phyloP scores from a whole-genome alignment of 148 eudicot genomes.

The Selenicereus undatus region DNA sequence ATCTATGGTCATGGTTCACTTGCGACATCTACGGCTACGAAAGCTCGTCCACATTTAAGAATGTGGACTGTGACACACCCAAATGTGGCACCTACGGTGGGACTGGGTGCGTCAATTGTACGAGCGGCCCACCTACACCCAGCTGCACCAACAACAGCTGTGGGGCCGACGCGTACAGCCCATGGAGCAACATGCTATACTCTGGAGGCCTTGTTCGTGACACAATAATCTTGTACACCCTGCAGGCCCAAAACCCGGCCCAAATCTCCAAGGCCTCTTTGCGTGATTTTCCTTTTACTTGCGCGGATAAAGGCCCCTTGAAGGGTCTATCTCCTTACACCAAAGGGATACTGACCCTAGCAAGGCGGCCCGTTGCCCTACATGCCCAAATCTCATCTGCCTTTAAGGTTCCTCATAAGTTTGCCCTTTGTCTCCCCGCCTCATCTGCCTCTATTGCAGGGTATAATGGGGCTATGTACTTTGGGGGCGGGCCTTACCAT shows the following conservation, averaged over 20 bases:
- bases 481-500: conserved; percentile 36
- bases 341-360: conserved; percentile 30
- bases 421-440: conserved; percentile 33
- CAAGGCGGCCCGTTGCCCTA: conserved; percentile 20
- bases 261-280: not conserved
- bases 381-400: conserved; percentile 26
- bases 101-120: not conserved
- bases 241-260: not conserved
- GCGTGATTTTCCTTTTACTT: conserved; percentile 20
- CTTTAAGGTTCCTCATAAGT: conserved; percentile 23
- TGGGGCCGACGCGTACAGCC: not conserved
- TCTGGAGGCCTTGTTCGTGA: not conserved
- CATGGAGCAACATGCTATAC: not conserved
- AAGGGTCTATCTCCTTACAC: conserved; percentile 24
- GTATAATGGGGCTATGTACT: conserved; percentile 28
- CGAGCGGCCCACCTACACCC: not conserved
- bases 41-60: not conserved
- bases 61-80: not conserved
- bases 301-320: conserved; percentile 14
- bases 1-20: conserved; percentile 8
- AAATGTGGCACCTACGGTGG: not conserved
- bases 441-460: not conserved
- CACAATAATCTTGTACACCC: not conserved
- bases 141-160: not conserved
- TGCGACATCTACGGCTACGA: not conserved